Percentiles rank a stretch among this genome's conserved stretches.
These are phyloP conservation scores for Theobroma grandiflorum DNA, from an alignment of 441 rosid species.

Conservation along the genomic window DNA sequence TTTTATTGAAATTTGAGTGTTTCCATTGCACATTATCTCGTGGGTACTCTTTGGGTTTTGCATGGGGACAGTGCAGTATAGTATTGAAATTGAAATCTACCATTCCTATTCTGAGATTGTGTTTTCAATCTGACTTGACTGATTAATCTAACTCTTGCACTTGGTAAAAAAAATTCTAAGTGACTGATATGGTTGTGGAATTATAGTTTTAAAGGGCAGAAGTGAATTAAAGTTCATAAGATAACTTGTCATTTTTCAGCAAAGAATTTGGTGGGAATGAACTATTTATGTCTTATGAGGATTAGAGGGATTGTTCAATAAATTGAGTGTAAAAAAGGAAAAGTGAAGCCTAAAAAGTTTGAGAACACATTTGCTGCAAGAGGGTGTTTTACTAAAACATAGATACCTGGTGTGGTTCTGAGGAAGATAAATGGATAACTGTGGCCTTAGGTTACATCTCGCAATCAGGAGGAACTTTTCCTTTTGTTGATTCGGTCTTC, in stretches of 20 bases:
- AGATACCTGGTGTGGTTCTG: not conserved
- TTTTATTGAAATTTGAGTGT: conserved; percentile 10
- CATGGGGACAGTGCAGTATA: not conserved
- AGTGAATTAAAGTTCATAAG: conserved; percentile 1
- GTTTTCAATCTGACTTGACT: conserved; percentile 5
- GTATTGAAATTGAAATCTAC: conserved; percentile 10
- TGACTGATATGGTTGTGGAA: not conserved
- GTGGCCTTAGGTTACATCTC: not conserved
- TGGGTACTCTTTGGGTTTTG: not conserved
- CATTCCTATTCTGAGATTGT: not conserved
- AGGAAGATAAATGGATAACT: not conserved
- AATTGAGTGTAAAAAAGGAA: conserved; percentile 13
- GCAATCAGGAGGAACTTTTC: not conserved
- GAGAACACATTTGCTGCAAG: not conserved
- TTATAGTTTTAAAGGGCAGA: not conserved
- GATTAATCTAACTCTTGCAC: conserved; percentile 1
- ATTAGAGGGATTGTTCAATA: conserved; percentile 5
- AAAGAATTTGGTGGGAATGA: conserved; percentile 19
- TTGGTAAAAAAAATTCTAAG: not conserved
- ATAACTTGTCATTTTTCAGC: not conserved
- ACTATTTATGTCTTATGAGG: conserved; percentile 14
- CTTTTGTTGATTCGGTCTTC: not conserved
- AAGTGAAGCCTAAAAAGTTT: not conserved
- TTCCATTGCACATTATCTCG: not conserved
- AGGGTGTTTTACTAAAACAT: not conserved